Percentiles rank a stretch among this genome's conserved stretches.
phyloP scores from a whole-genome alignment of 2,329 filamentous ascomycete species.

The Falciphora oryzae region DNA sequence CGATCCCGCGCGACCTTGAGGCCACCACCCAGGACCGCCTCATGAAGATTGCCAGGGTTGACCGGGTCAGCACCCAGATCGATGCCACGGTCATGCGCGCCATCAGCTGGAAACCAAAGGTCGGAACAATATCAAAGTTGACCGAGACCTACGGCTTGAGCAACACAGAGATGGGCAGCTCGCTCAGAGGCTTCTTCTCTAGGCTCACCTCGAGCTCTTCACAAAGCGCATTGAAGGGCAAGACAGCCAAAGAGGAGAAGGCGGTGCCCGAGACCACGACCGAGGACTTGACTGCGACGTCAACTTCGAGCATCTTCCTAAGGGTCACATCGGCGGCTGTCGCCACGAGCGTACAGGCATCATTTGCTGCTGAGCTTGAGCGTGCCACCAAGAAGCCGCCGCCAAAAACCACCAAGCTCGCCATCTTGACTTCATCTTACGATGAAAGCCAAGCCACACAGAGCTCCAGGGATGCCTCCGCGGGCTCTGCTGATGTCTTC shows the following conservation, averaged over 20 bases:
- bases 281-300: constrained; percentile 66
- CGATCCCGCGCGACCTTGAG: constrained; percentile 73
- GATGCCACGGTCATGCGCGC: constrained; percentile 85
- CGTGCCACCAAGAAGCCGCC: constrained; percentile 96
- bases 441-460: constrained; percentile 69
- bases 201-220: constrained; percentile 58
- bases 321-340: constrained; percentile 81
- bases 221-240: constrained; percentile 44
- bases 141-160: constrained; percentile 44
- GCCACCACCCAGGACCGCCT: constrained; percentile 78
- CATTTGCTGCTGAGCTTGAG: constrained; percentile 80
- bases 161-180: constrained; percentile 47
- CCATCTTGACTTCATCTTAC: constrained; percentile 86
- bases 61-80: constrained; percentile 83
- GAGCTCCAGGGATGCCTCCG: constrained; percentile 35
- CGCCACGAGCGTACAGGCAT: constrained; percentile 64
- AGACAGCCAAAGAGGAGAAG: constrained; percentile 57
- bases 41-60: constrained; percentile 79
- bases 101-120: constrained; percentile 71
- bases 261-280: constrained; percentile 55
- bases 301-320: constrained; percentile 78
- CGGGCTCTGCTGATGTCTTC: constrained; percentile 67
- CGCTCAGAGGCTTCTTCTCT: constrained; percentile 74
- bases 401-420: constrained; percentile 77
- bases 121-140: constrained; percentile 33